Evolutionary conservation across 176 grass and related monocot species (phyloP).

Genomic region (Ananas comosus): DNA sequence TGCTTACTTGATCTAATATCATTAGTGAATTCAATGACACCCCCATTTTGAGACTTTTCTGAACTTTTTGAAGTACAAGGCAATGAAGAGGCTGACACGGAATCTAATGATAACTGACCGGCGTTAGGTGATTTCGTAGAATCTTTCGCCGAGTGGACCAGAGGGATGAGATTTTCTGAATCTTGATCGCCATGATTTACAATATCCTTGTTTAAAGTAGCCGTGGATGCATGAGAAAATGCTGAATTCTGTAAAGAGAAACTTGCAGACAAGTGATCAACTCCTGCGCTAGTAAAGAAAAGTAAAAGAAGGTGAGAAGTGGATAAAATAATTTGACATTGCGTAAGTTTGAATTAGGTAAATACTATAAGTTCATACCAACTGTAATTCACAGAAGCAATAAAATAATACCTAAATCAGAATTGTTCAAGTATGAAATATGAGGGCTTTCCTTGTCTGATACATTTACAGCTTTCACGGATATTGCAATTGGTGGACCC

Average conservation of each 20-base stretch:
- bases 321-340: background rate
- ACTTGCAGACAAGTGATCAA: constrained; percentile 21
- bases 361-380: background rate
- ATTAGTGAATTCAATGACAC: constrained; percentile 20
- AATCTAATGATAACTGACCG: constrained; percentile 10
- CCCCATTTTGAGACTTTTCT: constrained; percentile 10
- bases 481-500: constrained; percentile 25
- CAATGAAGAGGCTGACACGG: constrained; percentile 7
- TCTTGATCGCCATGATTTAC: constrained; percentile 19
- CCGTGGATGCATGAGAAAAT: constrained; percentile 23
- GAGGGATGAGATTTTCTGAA: background rate
- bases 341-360: background rate
- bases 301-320: background rate
- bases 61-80: constrained; percentile 9
- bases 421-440: constrained; percentile 14
- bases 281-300: constrained; percentile 27
- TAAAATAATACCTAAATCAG: constrained; percentile 42
- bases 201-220: constrained; percentile 40
- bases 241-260: constrained; percentile 21
- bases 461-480: constrained; percentile 25
- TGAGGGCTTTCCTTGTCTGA: constrained; percentile 20
- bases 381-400: background rate
- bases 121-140: constrained; percentile 6
- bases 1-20: constrained; percentile 19
- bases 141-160: background rate